These are phyloP conservation scores for Nicotiana knightiana DNA, from an alignment of 257 asterid genomes.

Conservation along the genomic window DNA sequence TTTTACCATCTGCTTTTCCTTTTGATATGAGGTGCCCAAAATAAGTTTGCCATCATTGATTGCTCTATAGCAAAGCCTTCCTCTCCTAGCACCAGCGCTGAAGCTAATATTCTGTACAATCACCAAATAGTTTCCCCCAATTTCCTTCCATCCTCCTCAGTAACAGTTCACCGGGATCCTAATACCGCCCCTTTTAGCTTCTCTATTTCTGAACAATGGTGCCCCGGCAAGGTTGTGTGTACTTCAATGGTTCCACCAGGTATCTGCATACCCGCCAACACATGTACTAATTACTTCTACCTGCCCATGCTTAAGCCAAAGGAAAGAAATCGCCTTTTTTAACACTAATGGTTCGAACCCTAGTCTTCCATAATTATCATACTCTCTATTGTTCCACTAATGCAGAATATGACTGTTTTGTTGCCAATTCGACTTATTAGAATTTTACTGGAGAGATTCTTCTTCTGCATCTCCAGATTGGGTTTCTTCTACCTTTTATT, in stretches of 20 bases:
- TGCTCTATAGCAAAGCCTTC: background rate
- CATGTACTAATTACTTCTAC: background rate
- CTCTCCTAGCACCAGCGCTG: background rate
- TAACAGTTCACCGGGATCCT: background rate
- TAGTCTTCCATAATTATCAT: background rate
- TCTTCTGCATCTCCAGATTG: background rate
- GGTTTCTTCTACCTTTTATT: background rate
- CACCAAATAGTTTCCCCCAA: background rate
- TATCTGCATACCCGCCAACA: background rate
- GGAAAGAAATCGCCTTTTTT: background rate
- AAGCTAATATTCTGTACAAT: background rate
- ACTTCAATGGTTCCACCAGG: background rate
- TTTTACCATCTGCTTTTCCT: constrained; percentile 1
- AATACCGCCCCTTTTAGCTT: background rate
- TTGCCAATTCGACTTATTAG: background rate
- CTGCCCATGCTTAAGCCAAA: background rate
- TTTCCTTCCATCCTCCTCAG: background rate
- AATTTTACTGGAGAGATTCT: background rate
- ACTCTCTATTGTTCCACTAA: background rate
- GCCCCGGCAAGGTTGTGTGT: background rate
- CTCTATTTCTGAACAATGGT: background rate
- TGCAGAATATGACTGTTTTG: background rate
- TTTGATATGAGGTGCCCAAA: background rate
- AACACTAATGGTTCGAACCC: background rate
- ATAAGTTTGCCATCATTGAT: background rate